Evolutionary conservation across 106 monocot species (phyloP), one percentile per base, ranked within the genome.

Genomic region (Amphibolis antarctica): DNA sequence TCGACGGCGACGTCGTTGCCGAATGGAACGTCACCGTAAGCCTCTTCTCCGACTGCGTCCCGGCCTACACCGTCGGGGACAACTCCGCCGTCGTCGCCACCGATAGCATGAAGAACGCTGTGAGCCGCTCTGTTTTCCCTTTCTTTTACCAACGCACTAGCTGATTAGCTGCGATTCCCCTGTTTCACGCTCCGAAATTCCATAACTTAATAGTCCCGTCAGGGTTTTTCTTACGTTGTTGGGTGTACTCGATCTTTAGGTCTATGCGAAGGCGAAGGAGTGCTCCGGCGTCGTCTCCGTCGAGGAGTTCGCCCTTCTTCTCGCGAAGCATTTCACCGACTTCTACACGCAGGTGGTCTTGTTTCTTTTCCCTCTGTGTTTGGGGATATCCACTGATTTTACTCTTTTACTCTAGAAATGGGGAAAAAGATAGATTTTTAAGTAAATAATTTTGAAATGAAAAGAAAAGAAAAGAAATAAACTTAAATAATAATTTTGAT

Each of bases 21-120:
- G 93, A 93, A 69, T 93, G 93, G 93, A 88, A 64, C 62, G 88
- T 93, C 14, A 56, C 51, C 66, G 45, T 93, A 48, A 79, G 79
- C 65, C 86, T 94, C 60, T 52, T 79, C 73, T 89, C 93, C 62
- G 89, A 89, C 55, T 94, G 93, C 68, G 79, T 83, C 27, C 77
- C 81, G 12, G 71, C 93, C 49, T 94, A 86, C 78, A 80, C 76
- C 36, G 62, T 56, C 18, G 80, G 52, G 73, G 85, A 94, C 69
- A 94, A 94, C 67, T 86, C 93, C 62, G 62, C 78, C 73, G 81
- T 94, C 75, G 89, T 94, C 47, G 93, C 93, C 58, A 94, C 93
- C 23, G 93, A 94, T 36, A 77, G 89, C 64, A 94, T 94, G 62
- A 94, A 94, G 77, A 94, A 94, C 79, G 89, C 93, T 29, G 93